Evolutionary conservation across 164 flowering plant species (phyloP).

Genomic region (Umbilicus rupestris): DNA sequence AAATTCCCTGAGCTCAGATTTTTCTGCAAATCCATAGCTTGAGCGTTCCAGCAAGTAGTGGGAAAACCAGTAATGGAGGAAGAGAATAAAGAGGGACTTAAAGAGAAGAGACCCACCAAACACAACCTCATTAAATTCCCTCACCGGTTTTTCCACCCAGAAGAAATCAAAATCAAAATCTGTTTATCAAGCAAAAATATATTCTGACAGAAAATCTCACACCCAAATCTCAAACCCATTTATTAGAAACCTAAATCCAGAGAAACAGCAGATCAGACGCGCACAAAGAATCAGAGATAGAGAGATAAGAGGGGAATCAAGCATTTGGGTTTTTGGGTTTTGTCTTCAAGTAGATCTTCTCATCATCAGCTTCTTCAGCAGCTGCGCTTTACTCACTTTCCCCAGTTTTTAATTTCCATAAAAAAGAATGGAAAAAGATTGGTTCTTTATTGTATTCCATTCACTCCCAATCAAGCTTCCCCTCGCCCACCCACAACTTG

Average conservation of each 20-base stretch:
- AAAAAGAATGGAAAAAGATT: background rate
- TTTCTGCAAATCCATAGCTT: no score
- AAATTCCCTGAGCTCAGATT: no score
- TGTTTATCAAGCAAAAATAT: background rate
- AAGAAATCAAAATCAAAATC: background rate
- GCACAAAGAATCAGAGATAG: background rate
- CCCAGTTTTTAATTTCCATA: background rate
- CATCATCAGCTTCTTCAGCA: background rate
- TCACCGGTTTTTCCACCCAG: background rate
- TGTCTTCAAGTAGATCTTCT: background rate
- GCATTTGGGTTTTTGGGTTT: background rate
- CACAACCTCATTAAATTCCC: background rate
- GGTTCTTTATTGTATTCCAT: conserved; percentile 1
- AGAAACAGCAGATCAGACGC: background rate
- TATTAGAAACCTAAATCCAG: background rate
- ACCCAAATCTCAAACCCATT: background rate
- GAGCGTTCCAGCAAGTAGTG: no score
- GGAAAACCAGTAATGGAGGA: no score
- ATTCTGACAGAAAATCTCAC: background rate
- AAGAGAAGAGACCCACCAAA: background rate
- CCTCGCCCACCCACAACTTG: background rate
- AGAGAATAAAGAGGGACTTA: no score
- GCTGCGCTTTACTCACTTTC: background rate
- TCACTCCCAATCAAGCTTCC: background rate
- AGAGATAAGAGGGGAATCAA: background rate